These are phyloP conservation scores for Pouteria glomerata DNA, from an alignment of 148 eudicot species.

Conservation along the genomic window DNA sequence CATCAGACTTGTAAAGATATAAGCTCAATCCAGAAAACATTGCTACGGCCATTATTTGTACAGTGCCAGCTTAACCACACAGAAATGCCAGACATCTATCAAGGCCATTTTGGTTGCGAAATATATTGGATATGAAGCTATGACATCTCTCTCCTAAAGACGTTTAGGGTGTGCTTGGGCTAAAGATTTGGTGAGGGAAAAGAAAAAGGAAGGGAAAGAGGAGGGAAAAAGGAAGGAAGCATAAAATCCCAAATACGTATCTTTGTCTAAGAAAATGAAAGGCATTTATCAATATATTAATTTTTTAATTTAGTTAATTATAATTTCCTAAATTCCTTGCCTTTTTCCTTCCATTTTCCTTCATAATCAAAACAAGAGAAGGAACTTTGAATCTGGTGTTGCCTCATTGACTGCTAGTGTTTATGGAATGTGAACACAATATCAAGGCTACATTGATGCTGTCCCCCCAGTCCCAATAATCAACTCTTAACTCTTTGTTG, in stretches of 20 bases:
- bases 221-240: no score
- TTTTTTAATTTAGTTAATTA: no score
- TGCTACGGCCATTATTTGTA: not conserved
- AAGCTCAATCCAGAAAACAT: slow-evolving; percentile 4
- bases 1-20: not conserved
- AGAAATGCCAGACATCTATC: not conserved
- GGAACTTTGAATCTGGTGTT: no score
- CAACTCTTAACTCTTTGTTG: not conserved
- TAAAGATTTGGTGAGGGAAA: no score
- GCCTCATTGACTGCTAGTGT: not conserved
- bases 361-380: no score
- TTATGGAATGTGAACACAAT: not conserved
- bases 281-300: no score
- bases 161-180: no score
- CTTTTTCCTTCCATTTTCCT: no score
- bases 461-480: not conserved
- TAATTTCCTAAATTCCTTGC: no score
- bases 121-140: not conserved
- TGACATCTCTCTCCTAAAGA: not conserved
- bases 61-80: not conserved
- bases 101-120: not conserved
- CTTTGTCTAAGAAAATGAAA: no score
- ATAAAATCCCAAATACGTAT: no score
- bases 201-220: no score
- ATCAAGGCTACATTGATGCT: not conserved